phyloP scores from a whole-genome alignment of 331 rosid species.

The Arachis monticola region DNA sequence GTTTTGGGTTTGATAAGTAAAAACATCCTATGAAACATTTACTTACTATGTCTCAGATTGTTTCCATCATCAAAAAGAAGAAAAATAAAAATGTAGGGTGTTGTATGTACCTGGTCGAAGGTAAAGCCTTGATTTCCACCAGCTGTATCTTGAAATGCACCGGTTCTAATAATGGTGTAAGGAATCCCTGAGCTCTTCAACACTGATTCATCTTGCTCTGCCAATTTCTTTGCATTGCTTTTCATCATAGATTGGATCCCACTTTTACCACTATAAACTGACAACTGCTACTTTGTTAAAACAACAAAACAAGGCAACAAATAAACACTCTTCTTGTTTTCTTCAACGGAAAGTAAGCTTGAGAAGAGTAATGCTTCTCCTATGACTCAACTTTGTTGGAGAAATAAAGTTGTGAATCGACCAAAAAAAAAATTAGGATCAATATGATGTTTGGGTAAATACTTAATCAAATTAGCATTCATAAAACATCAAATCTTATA shows the following conservation, averaged over 20 bases:
- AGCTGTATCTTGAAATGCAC: conserved; percentile 63
- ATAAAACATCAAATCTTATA: too few relatives aligned
- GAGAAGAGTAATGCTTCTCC: background rate
- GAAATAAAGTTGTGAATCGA: too few relatives aligned
- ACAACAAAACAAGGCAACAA: conserved; percentile 33
- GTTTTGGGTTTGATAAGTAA: conserved; percentile 4
- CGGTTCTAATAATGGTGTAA: conserved; percentile 79
- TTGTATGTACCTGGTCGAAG: conserved; percentile 72
- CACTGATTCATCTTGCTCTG: conserved; percentile 80
- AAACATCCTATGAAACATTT: conserved; percentile 12
- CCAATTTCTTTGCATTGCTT: conserved; percentile 69
- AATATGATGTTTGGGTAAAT: too few relatives aligned
- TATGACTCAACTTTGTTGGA: too few relatives aligned
- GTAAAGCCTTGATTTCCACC: conserved; percentile 88
- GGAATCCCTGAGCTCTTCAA: conserved; percentile 69
- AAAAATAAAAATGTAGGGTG: background rate
- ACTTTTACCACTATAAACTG: conserved; percentile 73
- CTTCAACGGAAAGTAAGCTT: background rate
- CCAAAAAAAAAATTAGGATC: too few relatives aligned
- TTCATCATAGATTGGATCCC: conserved; percentile 82
- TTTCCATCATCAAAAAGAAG: conserved; percentile 25
- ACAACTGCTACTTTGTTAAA: conserved; percentile 86
- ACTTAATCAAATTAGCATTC: too few relatives aligned
- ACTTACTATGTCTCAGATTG: conserved; percentile 1
- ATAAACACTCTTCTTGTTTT: conserved; percentile 31